A percentile compares a stretch with the other conserved stretches of the same genome.
Conservation (phyloP, 1,284 basidiomycete genomes). For the Sporisorium graminicola region DNA sequence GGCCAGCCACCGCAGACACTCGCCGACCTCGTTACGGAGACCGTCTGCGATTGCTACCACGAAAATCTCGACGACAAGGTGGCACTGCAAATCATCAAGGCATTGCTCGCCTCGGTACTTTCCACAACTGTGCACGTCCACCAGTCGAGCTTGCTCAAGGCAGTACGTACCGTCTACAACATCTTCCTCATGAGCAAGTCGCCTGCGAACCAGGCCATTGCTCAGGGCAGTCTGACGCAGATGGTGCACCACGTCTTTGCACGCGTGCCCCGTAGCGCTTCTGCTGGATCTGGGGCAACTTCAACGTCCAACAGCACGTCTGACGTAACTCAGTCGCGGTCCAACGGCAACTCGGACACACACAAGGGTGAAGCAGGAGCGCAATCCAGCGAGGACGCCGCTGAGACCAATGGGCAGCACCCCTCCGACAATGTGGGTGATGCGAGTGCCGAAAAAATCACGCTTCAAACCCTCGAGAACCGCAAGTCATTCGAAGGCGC, state of each 20-base stretch:
- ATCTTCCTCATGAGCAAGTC: slow-evolving; percentile 67
- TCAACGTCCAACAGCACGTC: slow-evolving; percentile 35
- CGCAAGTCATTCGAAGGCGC: slow-evolving; percentile 67
- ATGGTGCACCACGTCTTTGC: slow-evolving; percentile 68
- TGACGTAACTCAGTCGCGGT: slow-evolving; percentile 23
- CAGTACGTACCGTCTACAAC: slow-evolving; percentile 72
- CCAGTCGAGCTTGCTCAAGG: slow-evolving; percentile 66
- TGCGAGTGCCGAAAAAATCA: slow-evolving; percentile 52
- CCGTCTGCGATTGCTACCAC: slow-evolving; percentile 66
- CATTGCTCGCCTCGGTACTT: slow-evolving; percentile 65
- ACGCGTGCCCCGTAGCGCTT: slow-evolving; percentile 53
- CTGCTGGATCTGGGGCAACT: slow-evolving; percentile 8
- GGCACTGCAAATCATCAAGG: slow-evolving; percentile 69
- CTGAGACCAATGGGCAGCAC: slow-evolving; percentile 22
- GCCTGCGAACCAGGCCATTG: slow-evolving; percentile 66
- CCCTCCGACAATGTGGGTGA: slow-evolving; percentile 10
- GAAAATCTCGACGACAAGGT: slow-evolving; percentile 65
- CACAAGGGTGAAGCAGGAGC: slow-evolving; percentile 1
- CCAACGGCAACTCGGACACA: slow-evolving; percentile 14
- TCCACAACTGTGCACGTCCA: slow-evolving; percentile 65
- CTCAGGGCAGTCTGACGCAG: slow-evolving; percentile 67
- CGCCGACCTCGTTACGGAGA: slow-evolving; percentile 67
- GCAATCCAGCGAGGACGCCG: slow-evolving; percentile 2
- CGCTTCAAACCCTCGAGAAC: slow-evolving; percentile 61
- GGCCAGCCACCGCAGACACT: slow-evolving; percentile 53